A percentile compares a stretch with the other conserved stretches of the same genome.
Conservation (phyloP, 2,329 filamentous ascomycete genomes). For the Sporothrix inflata region DNA sequence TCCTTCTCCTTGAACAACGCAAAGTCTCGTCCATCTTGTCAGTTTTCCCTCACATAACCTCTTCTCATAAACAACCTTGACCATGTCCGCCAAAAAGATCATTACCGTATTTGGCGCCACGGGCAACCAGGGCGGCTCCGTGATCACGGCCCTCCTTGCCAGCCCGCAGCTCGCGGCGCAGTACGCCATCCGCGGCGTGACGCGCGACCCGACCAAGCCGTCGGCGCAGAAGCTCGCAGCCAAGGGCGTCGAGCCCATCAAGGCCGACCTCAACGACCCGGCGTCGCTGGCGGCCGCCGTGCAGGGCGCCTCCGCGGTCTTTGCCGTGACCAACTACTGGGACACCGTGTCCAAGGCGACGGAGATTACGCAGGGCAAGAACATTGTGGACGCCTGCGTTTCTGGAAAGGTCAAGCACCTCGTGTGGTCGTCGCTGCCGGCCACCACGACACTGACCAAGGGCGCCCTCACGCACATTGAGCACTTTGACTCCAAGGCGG, state of each 20-base stretch:
- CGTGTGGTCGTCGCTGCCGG: slow-evolving; percentile 46
- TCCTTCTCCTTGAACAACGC: too few relatives aligned
- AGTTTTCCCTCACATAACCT: too few relatives aligned
- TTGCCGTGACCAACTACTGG: slow-evolving; percentile 51
- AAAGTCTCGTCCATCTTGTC: too few relatives aligned
- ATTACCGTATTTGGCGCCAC: slow-evolving; percentile 38
- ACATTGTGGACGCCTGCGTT: slow-evolving; percentile 52
- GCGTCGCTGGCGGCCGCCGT: slow-evolving; percentile 50
- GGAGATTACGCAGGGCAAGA: slow-evolving; percentile 52
- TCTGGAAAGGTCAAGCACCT: slow-evolving; percentile 36
- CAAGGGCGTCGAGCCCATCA: slow-evolving; percentile 53
- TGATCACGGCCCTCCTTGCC: slow-evolving; percentile 35
- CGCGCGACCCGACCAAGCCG: slow-evolving; percentile 47
- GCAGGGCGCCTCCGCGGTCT: slow-evolving; percentile 53
- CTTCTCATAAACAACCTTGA: background rate
- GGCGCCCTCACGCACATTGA: slow-evolving; percentile 48
- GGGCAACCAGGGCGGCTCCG: slow-evolving; percentile 37
- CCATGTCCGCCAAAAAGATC: slow-evolving; percentile 23
- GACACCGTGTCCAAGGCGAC: slow-evolving; percentile 43
- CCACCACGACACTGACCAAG: slow-evolving; percentile 46
- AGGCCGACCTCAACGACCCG: slow-evolving; percentile 56
- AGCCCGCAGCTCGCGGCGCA: slow-evolving; percentile 33
- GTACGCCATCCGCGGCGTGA: slow-evolving; percentile 50
- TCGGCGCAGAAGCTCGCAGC: slow-evolving; percentile 45
- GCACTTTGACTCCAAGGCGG: slow-evolving; percentile 62